These are phyloP conservation scores for Themeda triandra DNA, from an alignment of 176 grass and related monocot species.

Conservation along the genomic window DNA sequence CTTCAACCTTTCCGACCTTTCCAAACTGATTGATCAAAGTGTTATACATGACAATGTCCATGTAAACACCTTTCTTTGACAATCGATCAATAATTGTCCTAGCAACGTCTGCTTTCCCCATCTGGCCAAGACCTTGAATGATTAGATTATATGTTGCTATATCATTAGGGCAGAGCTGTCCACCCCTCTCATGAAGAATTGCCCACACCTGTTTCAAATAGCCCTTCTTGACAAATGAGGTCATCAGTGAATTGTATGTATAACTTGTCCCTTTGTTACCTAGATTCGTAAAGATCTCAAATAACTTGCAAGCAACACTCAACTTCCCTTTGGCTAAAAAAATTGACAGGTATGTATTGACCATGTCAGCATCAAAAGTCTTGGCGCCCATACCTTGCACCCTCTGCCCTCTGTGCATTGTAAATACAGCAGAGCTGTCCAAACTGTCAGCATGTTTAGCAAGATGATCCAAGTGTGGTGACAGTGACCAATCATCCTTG, in stretches of 20 bases:
- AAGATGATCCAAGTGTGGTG: slow-evolving; percentile 77
- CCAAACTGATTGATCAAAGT: slow-evolving; percentile 89
- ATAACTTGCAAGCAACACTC: slow-evolving; percentile 93
- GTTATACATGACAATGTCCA: slow-evolving; percentile 97
- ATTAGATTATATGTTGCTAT: slow-evolving; percentile 91
- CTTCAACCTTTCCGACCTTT: slow-evolving; percentile 61
- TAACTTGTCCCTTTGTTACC: slow-evolving; percentile 67
- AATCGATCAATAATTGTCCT: slow-evolving; percentile 65
- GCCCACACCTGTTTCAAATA: slow-evolving; percentile 82
- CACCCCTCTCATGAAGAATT: slow-evolving; percentile 75
- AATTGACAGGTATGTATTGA: slow-evolving; percentile 95
- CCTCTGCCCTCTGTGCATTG: slow-evolving; percentile 54
- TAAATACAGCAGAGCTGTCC: slow-evolving; percentile 47
- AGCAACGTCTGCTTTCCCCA: slow-evolving; percentile 69
- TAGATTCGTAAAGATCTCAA: slow-evolving; percentile 65
- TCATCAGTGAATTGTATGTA: slow-evolving; percentile 94
- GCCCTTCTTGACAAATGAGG: slow-evolving; percentile 89
- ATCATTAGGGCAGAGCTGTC: slow-evolving; percentile 71
- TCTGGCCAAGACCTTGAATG: slow-evolving; percentile 84
- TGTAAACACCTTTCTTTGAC: slow-evolving; percentile 72
- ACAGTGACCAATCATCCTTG: slow-evolving; percentile 81
- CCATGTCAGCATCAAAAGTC: slow-evolving; percentile 85
- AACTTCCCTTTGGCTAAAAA: slow-evolving; percentile 87
- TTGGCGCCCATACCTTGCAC: slow-evolving; percentile 56
- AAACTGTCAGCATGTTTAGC: slow-evolving; percentile 41